Percentiles rank a stretch among this genome's conserved stretches.
phyloP scores from a whole-genome alignment of 176 grass and related monocot genomes.

The Tuctoria greenei region DNA sequence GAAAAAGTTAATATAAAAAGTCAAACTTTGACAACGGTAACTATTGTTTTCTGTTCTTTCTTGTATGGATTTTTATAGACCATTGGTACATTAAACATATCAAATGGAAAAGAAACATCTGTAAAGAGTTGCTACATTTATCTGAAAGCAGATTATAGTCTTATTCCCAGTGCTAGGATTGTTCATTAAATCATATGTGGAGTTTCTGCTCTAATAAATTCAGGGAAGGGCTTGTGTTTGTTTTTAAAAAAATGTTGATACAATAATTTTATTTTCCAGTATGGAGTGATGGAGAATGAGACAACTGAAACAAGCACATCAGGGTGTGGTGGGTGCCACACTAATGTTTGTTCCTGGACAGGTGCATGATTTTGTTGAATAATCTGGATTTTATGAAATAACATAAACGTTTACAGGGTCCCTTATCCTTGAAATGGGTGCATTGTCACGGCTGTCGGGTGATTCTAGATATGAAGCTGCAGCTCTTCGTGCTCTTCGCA shows the following conservation, averaged over 20 bases:
- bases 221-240: not conserved
- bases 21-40: not conserved
- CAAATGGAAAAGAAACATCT: conserved; percentile 14
- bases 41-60: not conserved
- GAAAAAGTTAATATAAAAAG: not conserved
- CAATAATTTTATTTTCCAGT: conserved; percentile 53
- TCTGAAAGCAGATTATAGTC: not conserved
- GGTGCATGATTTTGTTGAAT: conserved; percentile 26
- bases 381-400: conserved; percentile 31
- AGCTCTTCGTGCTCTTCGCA: conserved; percentile 84
- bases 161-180: not conserved
- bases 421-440: conserved; percentile 98
- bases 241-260: conserved; percentile 15
- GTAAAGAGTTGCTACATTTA: conserved; percentile 13
- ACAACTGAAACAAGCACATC: conserved; percentile 99
- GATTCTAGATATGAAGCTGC: conserved; percentile 90
- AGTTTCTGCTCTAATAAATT: conserved; percentile 1
- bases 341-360: conserved; percentile 12
- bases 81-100: not conserved
- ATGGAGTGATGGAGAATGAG: conserved; percentile 92
- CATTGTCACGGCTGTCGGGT: conserved; percentile 79
- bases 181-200: not conserved
- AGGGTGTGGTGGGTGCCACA: conserved; percentile 74
- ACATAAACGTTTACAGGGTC: conserved; percentile 54
- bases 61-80: not conserved